Evolutionary conservation across 257 asterid genomes (phyloP).

Genomic region (Fraxinus anomala): DNA sequence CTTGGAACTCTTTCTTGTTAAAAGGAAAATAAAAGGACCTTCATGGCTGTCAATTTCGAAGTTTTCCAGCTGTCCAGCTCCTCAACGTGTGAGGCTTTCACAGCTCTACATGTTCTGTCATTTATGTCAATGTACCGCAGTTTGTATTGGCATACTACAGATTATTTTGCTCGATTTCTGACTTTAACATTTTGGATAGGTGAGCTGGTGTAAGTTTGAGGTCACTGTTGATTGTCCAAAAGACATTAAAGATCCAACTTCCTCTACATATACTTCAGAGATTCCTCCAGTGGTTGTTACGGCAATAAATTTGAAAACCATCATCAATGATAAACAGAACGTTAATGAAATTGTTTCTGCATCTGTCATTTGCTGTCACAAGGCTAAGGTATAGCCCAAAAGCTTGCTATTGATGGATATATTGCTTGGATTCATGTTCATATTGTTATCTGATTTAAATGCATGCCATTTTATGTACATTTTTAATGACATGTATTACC

Average conservation of each 20-base stretch:
- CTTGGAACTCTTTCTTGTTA: slow-evolving; percentile 79
- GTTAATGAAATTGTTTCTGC: slow-evolving; percentile 88
- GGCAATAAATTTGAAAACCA: slow-evolving; percentile 82
- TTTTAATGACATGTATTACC: neutral
- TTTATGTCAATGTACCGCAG: slow-evolving; percentile 1
- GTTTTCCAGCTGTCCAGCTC: slow-evolving; percentile 63
- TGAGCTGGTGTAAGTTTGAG: slow-evolving; percentile 99
- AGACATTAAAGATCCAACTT: slow-evolving; percentile 62
- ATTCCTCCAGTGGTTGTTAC: slow-evolving; percentile 88
- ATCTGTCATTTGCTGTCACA: slow-evolving; percentile 87
- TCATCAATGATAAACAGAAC: slow-evolving; percentile 75
- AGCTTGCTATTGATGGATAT: slow-evolving; percentile 30
- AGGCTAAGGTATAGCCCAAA: slow-evolving; percentile 68
- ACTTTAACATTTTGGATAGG: slow-evolving; percentile 53
- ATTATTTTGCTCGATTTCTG: neutral
- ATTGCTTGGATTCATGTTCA: neutral
- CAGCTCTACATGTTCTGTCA: slow-evolving; percentile 20
- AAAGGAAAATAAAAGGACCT: slow-evolving; percentile 91
- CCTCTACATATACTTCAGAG: slow-evolving; percentile 53
- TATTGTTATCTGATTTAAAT: neutral
- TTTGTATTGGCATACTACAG: neutral
- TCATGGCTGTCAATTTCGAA: slow-evolving; percentile 87
- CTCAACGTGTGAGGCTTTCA: slow-evolving; percentile 64
- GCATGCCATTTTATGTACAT: slow-evolving; percentile 1
- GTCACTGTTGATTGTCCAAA: slow-evolving; percentile 70